Evolutionary conservation across 2,329 filamentous ascomycete genomes (phyloP).

Genomic region (Cercospora berteroae): DNA sequence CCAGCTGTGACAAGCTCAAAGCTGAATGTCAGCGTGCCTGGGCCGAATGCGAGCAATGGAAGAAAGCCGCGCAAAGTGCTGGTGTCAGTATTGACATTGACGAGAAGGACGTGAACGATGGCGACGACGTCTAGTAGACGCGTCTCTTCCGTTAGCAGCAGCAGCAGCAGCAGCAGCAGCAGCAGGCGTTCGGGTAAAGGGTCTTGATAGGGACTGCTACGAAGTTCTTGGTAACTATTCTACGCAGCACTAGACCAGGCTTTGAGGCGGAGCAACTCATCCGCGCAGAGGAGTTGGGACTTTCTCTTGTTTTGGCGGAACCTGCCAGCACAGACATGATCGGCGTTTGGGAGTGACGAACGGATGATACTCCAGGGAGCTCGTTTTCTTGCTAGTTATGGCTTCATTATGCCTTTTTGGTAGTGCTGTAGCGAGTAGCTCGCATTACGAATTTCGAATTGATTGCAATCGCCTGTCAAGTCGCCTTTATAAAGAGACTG

Average conservation of each 20-base stretch:
- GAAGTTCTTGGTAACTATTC: background rate
- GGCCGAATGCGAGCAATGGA: conserved; percentile 76
- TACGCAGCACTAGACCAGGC: background rate
- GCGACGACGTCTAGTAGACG: conserved; percentile 10
- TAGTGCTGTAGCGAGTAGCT: conserved; percentile 8
- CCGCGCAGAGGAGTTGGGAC: background rate
- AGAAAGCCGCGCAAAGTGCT: conserved; percentile 51
- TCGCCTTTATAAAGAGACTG: background rate
- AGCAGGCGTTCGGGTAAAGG: background rate
- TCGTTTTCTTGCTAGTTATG: background rate
- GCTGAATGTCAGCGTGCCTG: conserved; percentile 74
- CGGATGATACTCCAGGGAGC: conserved; percentile 17
- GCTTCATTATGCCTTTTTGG: conserved; percentile 1
- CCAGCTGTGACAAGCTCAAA: conserved; percentile 84
- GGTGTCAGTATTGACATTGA: conserved; percentile 32
- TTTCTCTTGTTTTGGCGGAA: background rate
- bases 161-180: background rate
- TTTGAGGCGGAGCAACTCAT: background rate
- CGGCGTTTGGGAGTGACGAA: conserved; percentile 9
- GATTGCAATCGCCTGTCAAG: background rate
- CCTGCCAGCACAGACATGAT: conserved; percentile 10
- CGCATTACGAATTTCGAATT: conserved; percentile 12
- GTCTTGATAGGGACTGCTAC: background rate
- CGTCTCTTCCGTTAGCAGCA: background rate
- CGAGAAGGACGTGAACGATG: conserved; percentile 21